These are phyloP conservation scores for Vitis rotundifolia DNA, from an alignment of 164 flowering plant genomes.

Conservation along the genomic window DNA sequence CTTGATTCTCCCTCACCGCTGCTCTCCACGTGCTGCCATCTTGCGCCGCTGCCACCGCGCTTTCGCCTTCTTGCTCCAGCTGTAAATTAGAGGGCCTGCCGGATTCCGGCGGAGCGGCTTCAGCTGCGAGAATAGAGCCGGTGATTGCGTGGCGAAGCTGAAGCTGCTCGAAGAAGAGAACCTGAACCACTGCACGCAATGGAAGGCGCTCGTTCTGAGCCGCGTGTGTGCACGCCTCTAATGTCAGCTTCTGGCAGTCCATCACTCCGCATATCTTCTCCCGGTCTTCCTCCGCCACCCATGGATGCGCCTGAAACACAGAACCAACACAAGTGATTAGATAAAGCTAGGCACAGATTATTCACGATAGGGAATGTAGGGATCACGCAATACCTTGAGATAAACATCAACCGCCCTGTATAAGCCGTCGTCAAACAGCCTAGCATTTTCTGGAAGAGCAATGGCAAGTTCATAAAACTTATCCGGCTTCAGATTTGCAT, in stretches of 20 bases:
- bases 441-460: conserved; percentile 70
- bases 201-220: conserved; percentile 98
- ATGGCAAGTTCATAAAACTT: conserved; percentile 66
- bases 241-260: conserved; percentile 88
- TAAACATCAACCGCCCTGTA: conserved; percentile 94
- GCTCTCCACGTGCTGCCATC: conserved; percentile 50
- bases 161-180: conserved; percentile 91
- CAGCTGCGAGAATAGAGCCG: conserved; percentile 63
- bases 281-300: conserved; percentile 75
- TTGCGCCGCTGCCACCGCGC: conserved; percentile 1
- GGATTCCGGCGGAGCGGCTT: conserved; percentile 29
- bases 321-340: background rate
- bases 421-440: conserved; percentile 84
- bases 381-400: conserved; percentile 59
- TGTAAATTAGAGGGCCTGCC: conserved; percentile 24
- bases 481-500: conserved; percentile 77
- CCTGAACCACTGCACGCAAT: conserved; percentile 83
- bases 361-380: too few species aligned
- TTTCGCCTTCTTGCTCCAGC: conserved; percentile 7
- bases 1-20: conserved; percentile 85
- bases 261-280: conserved; percentile 76
- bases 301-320: conserved; percentile 74
- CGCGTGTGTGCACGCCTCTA: conserved; percentile 98
- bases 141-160: conserved; percentile 94
- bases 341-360: too few species aligned